phyloP scores from a whole-genome alignment of 1,139 yeast genomes.

The Yamadazyma diospyri region DNA sequence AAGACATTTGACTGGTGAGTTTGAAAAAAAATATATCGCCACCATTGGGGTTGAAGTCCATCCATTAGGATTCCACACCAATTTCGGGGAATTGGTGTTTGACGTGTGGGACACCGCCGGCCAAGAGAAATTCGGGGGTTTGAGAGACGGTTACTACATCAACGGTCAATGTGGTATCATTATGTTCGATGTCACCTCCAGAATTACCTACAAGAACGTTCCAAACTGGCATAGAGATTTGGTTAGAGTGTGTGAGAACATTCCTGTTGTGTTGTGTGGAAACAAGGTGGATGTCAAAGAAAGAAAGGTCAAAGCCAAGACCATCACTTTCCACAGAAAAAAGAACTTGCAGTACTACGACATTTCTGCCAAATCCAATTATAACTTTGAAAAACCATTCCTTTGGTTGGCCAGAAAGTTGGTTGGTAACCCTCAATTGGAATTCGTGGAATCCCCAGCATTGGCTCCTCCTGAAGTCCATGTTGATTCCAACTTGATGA shows the following conservation, averaged over 20 bases:
- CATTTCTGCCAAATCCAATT: slow-evolving; percentile 98
- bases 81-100: slow-evolving; percentile 97
- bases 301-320: slow-evolving; percentile 99
- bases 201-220: slow-evolving; percentile 99
- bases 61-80: slow-evolving; percentile 97
- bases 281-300: slow-evolving; percentile 99
- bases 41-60: slow-evolving; percentile 99
- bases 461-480: slow-evolving; percentile 99
- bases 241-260: slow-evolving; percentile 99
- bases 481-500: slow-evolving; percentile 95
- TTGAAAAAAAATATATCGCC: slow-evolving; percentile 98
- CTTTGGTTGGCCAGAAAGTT: slow-evolving; percentile 99
- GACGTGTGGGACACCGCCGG: slow-evolving; percentile 99
- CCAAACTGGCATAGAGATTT: slow-evolving; percentile 99
- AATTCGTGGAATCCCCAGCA: slow-evolving; percentile 98
- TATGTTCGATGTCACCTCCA: slow-evolving; percentile 99
- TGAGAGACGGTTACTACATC: slow-evolving; percentile 99
- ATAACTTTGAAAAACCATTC: slow-evolving; percentile 99
- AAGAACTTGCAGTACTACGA: slow-evolving; percentile 99
- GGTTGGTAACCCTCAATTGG: slow-evolving; percentile 97
- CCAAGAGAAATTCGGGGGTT: slow-evolving; percentile 99
- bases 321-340: slow-evolving; percentile 99
- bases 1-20: slow-evolving; percentile 99
- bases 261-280: slow-evolving; percentile 98
- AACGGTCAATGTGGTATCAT: slow-evolving; percentile 99